Evolutionary conservation across 768 basidiomycete genomes (phyloP).

Genomic region (Chalciporus piperatus): DNA sequence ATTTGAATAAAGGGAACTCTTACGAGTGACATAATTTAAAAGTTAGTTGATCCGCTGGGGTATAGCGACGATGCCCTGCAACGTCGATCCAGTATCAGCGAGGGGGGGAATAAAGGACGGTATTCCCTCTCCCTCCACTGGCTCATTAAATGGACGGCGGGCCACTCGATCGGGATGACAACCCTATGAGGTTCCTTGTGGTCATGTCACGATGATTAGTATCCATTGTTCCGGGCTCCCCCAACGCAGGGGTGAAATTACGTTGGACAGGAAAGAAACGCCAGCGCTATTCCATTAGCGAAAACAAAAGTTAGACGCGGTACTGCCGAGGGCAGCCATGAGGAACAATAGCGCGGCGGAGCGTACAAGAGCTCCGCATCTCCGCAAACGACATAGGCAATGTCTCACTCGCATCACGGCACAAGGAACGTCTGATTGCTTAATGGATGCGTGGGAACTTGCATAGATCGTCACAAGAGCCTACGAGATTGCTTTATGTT

Average conservation of each 20-base stretch:
- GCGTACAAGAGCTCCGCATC: slow-evolving; percentile 6
- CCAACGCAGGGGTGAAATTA: not conserved
- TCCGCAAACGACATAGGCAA: slow-evolving; percentile 15
- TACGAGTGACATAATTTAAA: slow-evolving; percentile 24
- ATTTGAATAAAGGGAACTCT: not conserved
- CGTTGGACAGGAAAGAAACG: slow-evolving; percentile 8
- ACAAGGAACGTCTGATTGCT: slow-evolving; percentile 14
- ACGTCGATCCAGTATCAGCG: slow-evolving; percentile 31
- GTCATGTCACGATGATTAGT: slow-evolving; percentile 3
- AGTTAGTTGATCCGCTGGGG: slow-evolving; percentile 15
- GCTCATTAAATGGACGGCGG: slow-evolving; percentile 19
- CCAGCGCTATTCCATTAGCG: slow-evolving; percentile 2
- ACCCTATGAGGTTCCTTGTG: slow-evolving; percentile 7
- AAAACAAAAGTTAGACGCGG: slow-evolving; percentile 23
- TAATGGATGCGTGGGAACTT: slow-evolving; percentile 7
- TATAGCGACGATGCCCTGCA: slow-evolving; percentile 45
- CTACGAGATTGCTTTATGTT: not conserved
- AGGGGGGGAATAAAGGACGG: slow-evolving; percentile 8
- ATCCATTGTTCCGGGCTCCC: slow-evolving; percentile 23
- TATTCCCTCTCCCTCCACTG: not conserved
- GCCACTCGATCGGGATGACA: slow-evolving; percentile 10
- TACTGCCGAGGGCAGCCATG: slow-evolving; percentile 1
- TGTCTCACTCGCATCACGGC: slow-evolving; percentile 34
- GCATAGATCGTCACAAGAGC: slow-evolving; percentile 15
- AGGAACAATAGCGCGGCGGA: slow-evolving; percentile 24